These are phyloP conservation scores for Pholiota microspora DNA, from an alignment of 768 basidiomycete genomes.

Conservation along the genomic window DNA sequence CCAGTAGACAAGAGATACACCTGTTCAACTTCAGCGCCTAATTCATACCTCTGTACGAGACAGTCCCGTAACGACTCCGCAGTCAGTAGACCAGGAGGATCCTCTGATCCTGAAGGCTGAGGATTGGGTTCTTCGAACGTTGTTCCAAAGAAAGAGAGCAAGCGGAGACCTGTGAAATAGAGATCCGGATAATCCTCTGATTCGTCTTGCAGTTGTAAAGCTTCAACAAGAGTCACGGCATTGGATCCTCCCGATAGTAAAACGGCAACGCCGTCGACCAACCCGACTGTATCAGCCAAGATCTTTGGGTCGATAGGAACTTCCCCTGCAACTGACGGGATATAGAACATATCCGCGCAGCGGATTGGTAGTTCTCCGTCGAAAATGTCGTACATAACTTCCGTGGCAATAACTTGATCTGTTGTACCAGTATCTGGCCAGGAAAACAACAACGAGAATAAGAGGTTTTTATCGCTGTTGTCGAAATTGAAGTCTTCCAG, in stretches of 20 bases:
- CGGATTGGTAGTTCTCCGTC: not conserved
- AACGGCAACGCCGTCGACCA: not conserved
- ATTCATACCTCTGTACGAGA: not conserved
- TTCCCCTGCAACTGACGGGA: too few relatives aligned
- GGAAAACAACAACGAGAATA: not conserved
- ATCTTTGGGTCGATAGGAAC: not conserved
- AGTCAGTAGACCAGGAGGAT: not conserved
- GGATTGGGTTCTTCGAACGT: not conserved
- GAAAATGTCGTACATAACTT: not conserved
- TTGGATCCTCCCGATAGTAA: not conserved
- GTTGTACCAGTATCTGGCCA: not conserved
- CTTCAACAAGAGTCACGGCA: not conserved
- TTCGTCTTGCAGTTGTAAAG: not conserved
- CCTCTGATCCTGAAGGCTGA: not conserved
- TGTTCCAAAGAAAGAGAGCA: not conserved
- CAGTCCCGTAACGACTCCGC: not conserved
- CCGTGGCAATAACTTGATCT: not conserved
- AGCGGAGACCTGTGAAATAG: not conserved
- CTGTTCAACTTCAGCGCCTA: not conserved
- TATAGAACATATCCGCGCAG: not conserved
- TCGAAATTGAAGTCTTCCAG: not conserved
- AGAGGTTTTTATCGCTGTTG: not conserved
- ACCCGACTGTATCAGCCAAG: not conserved
- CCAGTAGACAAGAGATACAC: too few relatives aligned
- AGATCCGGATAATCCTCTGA: too few relatives aligned